Evolutionary conservation across 2,329 filamentous ascomycete genomes (phyloP), one percentile per base, ranked within the genome.

Genomic region (Cadophora luteo-olivacea): DNA sequence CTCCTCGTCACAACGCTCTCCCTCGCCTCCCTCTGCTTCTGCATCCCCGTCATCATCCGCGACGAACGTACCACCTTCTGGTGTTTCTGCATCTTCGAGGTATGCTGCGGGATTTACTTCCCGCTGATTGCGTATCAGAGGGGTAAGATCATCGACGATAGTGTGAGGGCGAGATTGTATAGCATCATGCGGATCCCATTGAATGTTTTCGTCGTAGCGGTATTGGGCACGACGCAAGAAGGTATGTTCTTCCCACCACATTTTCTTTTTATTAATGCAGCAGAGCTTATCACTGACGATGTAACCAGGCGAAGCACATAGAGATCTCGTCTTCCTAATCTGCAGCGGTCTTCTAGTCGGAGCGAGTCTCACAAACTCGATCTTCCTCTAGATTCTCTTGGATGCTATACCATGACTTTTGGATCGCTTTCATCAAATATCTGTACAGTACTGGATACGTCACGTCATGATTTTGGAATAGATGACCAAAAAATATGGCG

Each of bases 61-160:
- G 78, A 79, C 54, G 83, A 85, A 74, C 71, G 75, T 3, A 64
- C 82, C 4, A 80, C 84, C 0, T 85, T 89, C 70, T 87, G 84
- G 84, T 82, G 82, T 24, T 86, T 89, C 74, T 87, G 85, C 72
- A 69, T 87, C 2, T 83, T 89, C 61, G 86, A 89, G 75, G 79
- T 81, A 9, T 86, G 85, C 72, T 82, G 87, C 33, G 87, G 86
- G 9, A 78, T 84, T 16, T 89, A 89, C 73, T 88, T 83, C 72
- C 86, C 86, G 0, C 83, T 81, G 65, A 86, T 87, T 78, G 83
- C 81, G 0, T 83, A 83, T 63, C 75, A 87, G 61, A 87, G 87
- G 75, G 84, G 83, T 24, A 79, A 80, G 67, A 77, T 87, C 3
- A 81, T 88, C 29, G 82, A 85, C 1, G 85, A 89, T 73, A 80